These are phyloP conservation scores for Populus davidiana DNA, from an alignment of 345 rosid genomes.

Conservation along the genomic window DNA sequence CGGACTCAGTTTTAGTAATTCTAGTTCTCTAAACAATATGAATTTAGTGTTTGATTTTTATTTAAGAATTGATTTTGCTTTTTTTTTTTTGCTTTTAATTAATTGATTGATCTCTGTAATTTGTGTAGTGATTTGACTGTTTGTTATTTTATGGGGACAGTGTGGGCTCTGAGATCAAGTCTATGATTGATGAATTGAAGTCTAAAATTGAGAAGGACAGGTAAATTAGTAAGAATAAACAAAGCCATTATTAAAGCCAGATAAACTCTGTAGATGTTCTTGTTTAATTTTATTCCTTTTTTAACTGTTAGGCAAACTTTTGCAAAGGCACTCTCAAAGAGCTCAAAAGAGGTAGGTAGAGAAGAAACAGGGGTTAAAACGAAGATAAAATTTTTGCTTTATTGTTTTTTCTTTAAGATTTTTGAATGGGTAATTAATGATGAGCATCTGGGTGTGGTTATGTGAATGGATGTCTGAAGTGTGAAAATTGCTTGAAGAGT, in stretches of 20 bases:
- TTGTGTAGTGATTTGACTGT: not conserved
- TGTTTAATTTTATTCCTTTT: not conserved
- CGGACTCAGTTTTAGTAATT: not conserved
- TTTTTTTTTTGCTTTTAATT: not conserved
- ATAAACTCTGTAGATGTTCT: not conserved
- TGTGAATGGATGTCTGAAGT: conserved; percentile 38
- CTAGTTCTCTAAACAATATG: not conserved
- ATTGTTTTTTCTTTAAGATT: not conserved
- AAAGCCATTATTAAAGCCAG: not conserved
- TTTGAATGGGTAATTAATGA: not conserved
- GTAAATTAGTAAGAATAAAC: conserved; percentile 30
- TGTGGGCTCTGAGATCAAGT: conserved; percentile 65
- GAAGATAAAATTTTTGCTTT: conserved; percentile 2
- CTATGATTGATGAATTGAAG: conserved; percentile 67
- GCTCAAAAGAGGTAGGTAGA: conserved; percentile 72
- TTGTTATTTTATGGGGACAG: conserved; percentile 33
- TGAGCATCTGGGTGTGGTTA: not conserved
- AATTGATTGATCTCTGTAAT: not conserved
- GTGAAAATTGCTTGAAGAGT: conserved; percentile 58
- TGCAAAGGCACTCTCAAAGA: conserved; percentile 60
- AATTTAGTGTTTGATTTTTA: not conserved
- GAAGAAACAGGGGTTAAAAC: not conserved
- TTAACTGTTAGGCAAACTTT: conserved; percentile 50
- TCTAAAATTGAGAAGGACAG: conserved; percentile 72
- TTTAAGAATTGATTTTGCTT: not conserved